Conservation (phyloP, 768 basidiomycete species). For the Stropharia rugosoannulata region DNA sequence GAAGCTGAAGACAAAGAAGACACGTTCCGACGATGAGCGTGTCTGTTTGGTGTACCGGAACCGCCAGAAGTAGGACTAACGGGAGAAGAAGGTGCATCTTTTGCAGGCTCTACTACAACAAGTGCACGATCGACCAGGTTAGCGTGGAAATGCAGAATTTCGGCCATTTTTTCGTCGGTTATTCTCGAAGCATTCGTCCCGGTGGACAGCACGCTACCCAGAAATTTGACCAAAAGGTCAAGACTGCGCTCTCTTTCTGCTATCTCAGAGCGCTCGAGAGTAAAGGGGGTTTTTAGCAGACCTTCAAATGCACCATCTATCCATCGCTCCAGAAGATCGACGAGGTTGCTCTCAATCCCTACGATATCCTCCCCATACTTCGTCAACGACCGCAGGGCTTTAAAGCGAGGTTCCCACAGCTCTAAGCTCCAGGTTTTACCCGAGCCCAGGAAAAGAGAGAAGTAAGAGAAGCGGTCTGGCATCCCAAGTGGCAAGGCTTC, state of each 20-base stretch:
- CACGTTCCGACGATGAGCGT: conserved; percentile 52
- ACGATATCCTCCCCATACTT: conserved; percentile 57
- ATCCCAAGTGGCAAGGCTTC: conserved; percentile 46
- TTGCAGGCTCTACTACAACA: conserved; percentile 33
- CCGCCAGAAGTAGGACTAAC: conserved; percentile 23
- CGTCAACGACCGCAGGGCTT: conserved; percentile 65
- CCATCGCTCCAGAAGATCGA: conserved; percentile 62
- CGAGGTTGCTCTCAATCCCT: conserved; percentile 60
- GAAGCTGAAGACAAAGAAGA: conserved; percentile 57
- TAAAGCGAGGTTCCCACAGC: conserved; percentile 69
- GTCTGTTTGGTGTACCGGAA: conserved; percentile 16
- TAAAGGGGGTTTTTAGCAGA: conserved; percentile 30
- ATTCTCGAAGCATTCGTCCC: conserved; percentile 59
- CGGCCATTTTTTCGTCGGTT: conserved; percentile 53
- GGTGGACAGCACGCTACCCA: conserved; percentile 49
- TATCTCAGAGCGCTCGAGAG: conserved; percentile 39
- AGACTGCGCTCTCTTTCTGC: conserved; percentile 65
- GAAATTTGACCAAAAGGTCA: conserved; percentile 56
- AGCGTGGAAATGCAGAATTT: conserved; percentile 62
- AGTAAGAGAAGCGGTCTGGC: conserved; percentile 60
- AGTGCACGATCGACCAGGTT: conserved; percentile 55
- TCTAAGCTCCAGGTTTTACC: conserved; percentile 58
- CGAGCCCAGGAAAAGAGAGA: conserved; percentile 57
- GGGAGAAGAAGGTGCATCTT: conserved; percentile 31
- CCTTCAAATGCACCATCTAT: conserved; percentile 65